phyloP scores from a whole-genome alignment of 345 rosid species.

The Sapria himalayana region DNA sequence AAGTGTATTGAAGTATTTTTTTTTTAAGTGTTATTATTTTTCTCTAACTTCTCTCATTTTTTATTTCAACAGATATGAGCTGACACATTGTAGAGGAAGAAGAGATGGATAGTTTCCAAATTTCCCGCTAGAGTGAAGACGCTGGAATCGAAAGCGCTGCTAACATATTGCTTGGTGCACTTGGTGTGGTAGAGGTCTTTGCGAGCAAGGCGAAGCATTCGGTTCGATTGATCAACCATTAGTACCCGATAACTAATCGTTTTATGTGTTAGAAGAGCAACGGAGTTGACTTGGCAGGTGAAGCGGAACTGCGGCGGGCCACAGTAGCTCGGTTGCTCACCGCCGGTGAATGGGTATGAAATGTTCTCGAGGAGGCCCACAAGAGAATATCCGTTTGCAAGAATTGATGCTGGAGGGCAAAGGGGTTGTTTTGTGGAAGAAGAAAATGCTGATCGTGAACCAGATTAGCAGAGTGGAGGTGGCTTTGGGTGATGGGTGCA shows the following conservation, averaged over 20 bases:
- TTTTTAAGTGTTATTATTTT: too few species aligned
- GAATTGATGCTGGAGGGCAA: too few species aligned
- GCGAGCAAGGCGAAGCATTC: conserved; percentile 10
- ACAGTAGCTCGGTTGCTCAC: conserved; percentile 21
- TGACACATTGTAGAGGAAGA: conserved; percentile 13
- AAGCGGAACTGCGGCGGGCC: conserved; percentile 22
- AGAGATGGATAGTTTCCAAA: conserved; percentile 9
- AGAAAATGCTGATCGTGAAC: too few species aligned
- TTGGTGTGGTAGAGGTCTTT: conserved; percentile 11
- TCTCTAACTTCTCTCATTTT: too few species aligned
- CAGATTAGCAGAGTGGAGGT: too few species aligned
- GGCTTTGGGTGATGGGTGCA: too few species aligned
- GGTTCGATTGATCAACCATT: conserved; percentile 9
- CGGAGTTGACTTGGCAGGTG: conserved; percentile 6
- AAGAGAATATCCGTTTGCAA: conserved; percentile 14
- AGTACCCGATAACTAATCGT: conserved; percentile 12
- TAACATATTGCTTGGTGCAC: conserved; percentile 8
- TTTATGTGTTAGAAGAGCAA: conserved; percentile 5
- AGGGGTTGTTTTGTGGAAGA: too few species aligned
- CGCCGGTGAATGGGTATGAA: conserved; percentile 30
- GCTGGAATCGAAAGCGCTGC: conserved; percentile 11
- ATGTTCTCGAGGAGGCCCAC: conserved; percentile 14
- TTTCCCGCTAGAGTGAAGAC: conserved; percentile 4
- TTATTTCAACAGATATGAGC: too few species aligned
- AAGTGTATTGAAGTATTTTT: too few species aligned